These are phyloP conservation scores for Melampsora americana DNA, from an alignment of 1,284 basidiomycete genomes.

Conservation along the genomic window DNA sequence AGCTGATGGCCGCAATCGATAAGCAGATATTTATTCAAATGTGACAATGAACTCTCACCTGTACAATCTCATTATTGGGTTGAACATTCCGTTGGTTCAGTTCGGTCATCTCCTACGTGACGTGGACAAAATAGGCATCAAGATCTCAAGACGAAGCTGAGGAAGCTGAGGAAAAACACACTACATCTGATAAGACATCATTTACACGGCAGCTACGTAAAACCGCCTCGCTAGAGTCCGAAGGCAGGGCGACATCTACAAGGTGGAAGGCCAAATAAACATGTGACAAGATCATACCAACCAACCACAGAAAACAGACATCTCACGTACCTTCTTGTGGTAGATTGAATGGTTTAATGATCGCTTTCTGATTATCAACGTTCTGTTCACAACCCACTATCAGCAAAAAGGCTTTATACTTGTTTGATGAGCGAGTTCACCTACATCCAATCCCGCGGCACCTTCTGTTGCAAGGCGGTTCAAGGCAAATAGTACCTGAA, in stretches of 20 bases:
- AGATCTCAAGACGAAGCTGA: too few relatives aligned
- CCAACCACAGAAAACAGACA: background rate
- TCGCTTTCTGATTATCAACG: background rate
- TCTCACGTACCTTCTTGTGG: background rate
- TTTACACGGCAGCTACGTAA: background rate
- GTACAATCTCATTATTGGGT: too few relatives aligned
- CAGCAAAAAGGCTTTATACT: background rate
- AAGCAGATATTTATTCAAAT: too few relatives aligned
- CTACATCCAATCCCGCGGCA: background rate
- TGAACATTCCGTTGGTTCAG: too few relatives aligned
- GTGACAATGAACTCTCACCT: too few relatives aligned
- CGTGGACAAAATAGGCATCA: too few relatives aligned
- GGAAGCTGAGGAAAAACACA: background rate
- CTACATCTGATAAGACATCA: background rate
- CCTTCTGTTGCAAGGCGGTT: conserved; percentile 1
- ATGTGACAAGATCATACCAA: too few relatives aligned
- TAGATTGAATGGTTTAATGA: background rate
- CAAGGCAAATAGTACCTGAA: conserved; percentile 2
- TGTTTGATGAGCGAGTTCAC: background rate
- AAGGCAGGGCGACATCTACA: background rate
- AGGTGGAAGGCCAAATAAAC: background rate
- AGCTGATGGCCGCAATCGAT: too few relatives aligned
- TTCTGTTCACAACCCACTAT: background rate
- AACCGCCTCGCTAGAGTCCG: background rate
- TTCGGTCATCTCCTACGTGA: too few relatives aligned